Evolutionary conservation across 2,329 filamentous ascomycete species (phyloP).

Genomic region (Venturia asperata): DNA sequence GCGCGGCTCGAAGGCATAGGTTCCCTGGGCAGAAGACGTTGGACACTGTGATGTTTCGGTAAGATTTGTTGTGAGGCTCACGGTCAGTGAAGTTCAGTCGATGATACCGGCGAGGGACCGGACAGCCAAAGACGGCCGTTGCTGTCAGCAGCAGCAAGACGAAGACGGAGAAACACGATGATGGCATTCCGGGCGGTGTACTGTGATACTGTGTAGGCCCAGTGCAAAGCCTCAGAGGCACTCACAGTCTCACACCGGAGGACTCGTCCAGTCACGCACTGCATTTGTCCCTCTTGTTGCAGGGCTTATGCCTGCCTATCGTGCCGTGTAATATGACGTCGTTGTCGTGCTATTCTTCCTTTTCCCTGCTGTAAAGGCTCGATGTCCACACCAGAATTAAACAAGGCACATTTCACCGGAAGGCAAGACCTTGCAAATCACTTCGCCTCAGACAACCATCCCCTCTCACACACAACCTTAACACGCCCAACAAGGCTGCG

Average conservation of each 20-base stretch:
- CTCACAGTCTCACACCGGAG: not conserved
- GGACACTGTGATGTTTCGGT: not conserved
- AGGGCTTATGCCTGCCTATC: not conserved
- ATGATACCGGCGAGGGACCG: not conserved
- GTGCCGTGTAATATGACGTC: not conserved
- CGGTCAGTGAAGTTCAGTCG: not conserved
- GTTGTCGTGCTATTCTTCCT: no score
- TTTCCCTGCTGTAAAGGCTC: not conserved
- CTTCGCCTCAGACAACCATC: not conserved
- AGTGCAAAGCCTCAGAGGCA: not conserved
- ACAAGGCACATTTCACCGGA: slow-evolving; percentile 3
- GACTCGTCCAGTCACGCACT: not conserved
- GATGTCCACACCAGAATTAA: not conserved
- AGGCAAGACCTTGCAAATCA: not conserved
- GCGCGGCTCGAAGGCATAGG: not conserved
- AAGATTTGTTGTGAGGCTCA: not conserved
- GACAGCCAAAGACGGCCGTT: not conserved
- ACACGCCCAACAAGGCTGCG: not conserved
- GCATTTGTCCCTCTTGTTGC: not conserved
- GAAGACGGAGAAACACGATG: not conserved
- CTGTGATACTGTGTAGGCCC: no score
- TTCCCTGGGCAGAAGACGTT: not conserved
- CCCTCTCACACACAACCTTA: not conserved
- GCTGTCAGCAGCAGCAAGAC: not conserved
- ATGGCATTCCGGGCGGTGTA: not conserved